Base-by-base conservation (phyloP, 1,139 yeast genomes). In the Yamadazyma taylorii region DNA sequence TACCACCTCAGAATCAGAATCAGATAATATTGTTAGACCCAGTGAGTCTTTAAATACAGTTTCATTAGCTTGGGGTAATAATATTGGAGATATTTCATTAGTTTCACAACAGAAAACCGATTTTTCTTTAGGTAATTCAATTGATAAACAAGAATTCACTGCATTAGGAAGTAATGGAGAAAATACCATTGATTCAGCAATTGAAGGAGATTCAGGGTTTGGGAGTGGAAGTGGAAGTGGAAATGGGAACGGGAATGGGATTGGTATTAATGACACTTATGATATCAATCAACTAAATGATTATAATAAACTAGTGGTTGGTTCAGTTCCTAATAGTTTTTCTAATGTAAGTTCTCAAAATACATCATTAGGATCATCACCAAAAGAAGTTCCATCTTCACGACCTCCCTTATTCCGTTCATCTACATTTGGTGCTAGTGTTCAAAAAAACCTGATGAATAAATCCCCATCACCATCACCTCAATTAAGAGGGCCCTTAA, bases 11-110 rank as follows among this genome's bases (percentile, higher is more conserved):
- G 46, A 47, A 12, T 53, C 46, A 17, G 42, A 55, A 4, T 53
- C 46, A 17, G 42, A 55, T 3, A 60, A 61, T 38, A 73, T 82
- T 24, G 63, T 75, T 1, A 59, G 69, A 17, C 78, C 82, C 1
- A 59, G 79, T 6, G 81, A 80, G 34, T 73, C 75, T 33, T 55
- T 86, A 34, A 68, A 78, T 5, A 60, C 74, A 3, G 69, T 71
- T 1, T 69, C 86, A 0, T 53, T 77, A 26, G 67, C 80, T 1
- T 86, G 95, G 83, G 41, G 75, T 64, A 57, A 55, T 29, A 61
- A 65, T 3, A 53, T 61, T 22, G 73, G 76, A 30, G 75, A 75
- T 35, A 52, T 85, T 29, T 52, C 76, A 3, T 75, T 80, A 47
- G 71, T 80, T 5, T 67, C 67, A 32, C 88, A 82, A 53, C 70